Base-by-base conservation (phyloP, 805 yeast genomes). In the Kregervanrija fluxuum region DNA sequence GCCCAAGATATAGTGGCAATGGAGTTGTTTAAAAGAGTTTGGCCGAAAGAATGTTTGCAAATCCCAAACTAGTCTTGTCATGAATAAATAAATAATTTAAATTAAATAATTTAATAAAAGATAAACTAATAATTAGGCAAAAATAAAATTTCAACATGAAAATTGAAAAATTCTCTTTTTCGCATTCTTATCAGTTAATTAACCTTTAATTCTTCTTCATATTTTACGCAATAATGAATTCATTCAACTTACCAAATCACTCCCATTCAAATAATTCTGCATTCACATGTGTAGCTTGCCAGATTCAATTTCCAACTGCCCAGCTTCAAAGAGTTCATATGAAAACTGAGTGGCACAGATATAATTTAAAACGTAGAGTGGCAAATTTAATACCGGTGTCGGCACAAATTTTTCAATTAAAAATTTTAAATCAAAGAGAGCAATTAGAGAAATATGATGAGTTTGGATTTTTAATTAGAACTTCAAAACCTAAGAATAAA, bases 291-390 rank as follows among this genome's bases (percentile, higher is more conserved):
- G 86, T 90, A 59, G 83, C 96, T 15, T 93, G 99, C 65, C 80
- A 79, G 17, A 78, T 88, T 51, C 80, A 81, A 38, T 93, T 93
- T 59, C 77, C 82, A 37, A 71, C 81, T 33, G 82, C 95, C n/a
- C 93, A 82, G 50, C 71, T 81, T 47, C 99, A 93, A 67, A 74
- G 98, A 50, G 75, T 74, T 51, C 99, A 93, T 62, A 93, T 93
- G 99, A 88, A 86, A 61, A 82, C 96, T 2, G 99, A 93, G 45
- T 93, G 99, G 99, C 99, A 93, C 61, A 75, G 99, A 50, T 93
- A 93, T 65, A 93, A 93, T 59, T 73, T 93, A 58, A 93, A 93
- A 61, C 79, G 99, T 66, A 74, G 96, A 53, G 96, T 93, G 16
- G 96, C 96, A 1, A 74, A 75, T n/a, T 65, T 89, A 44, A 78